Evolutionary conservation across 2,329 filamentous ascomycete species (phyloP).

Genomic region (Fusarium torulosum): DNA sequence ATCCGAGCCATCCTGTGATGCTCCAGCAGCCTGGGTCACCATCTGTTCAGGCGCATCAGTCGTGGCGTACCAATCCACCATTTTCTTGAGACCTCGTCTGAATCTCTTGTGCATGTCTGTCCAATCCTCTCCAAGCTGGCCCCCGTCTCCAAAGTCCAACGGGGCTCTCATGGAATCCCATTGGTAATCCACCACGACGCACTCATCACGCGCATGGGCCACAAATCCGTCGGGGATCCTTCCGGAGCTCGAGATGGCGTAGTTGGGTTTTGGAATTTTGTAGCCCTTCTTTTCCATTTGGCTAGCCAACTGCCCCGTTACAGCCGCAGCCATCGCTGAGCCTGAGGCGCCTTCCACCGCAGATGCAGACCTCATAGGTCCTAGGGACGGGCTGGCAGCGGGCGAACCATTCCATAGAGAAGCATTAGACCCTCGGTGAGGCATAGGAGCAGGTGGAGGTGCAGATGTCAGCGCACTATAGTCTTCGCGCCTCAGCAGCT

Average conservation of each 20-base stretch:
- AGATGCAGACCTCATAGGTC: constrained; percentile 34
- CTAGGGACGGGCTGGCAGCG: constrained; percentile 44
- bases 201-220: constrained; percentile 88
- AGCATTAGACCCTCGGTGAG: constrained; percentile 42
- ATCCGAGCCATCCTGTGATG: constrained; percentile 48
- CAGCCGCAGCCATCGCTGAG: constrained; percentile 52
- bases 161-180: constrained; percentile 92
- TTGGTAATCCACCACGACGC: constrained; percentile 88
- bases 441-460: constrained; percentile 31
- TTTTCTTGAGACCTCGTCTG: constrained; percentile 78
- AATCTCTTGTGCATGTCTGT: constrained; percentile 94
- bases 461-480: constrained; percentile 62
- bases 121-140: constrained; percentile 94
- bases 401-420: constrained; percentile 54
- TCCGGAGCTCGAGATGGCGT: constrained; percentile 83
- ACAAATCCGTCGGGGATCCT: constrained; percentile 91
- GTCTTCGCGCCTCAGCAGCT: constrained; percentile 82
- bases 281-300: constrained; percentile 65
- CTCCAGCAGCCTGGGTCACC: constrained; percentile 55
- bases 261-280: constrained; percentile 80
- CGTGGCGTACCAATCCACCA: constrained; percentile 85
- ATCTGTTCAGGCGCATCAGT: constrained; percentile 65
- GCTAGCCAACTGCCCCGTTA: constrained; percentile 50
- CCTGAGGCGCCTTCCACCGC: constrained; percentile 47
- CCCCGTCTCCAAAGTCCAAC: constrained; percentile 87